phyloP scores from a whole-genome alignment of 805 yeast genomes.

The Barnettozyma californica region DNA sequence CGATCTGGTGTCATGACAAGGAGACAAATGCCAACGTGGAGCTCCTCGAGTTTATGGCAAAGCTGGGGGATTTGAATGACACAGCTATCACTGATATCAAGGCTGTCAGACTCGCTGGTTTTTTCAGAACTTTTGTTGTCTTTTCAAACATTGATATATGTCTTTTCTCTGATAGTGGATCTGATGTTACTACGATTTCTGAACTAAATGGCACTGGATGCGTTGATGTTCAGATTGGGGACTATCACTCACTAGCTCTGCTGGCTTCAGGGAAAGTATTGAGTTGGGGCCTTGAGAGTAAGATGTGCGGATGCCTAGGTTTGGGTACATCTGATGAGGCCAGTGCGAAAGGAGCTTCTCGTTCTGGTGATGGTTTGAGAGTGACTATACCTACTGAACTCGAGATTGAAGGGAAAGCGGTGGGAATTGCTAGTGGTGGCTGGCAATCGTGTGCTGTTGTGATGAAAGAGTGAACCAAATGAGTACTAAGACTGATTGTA shows the following conservation, averaged over 20 bases:
- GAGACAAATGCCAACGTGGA: constrained; percentile 18
- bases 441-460: constrained; percentile 75
- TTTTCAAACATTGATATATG: constrained; percentile 44
- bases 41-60: constrained; percentile 29
- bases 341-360: constrained; percentile 14
- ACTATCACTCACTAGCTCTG: constrained; percentile 65
- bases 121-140: constrained; percentile 47
- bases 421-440: constrained; percentile 59
- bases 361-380: constrained; percentile 25
- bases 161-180: constrained; percentile 16
- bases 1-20: constrained; percentile 21
- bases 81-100: constrained; percentile 22
- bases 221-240: constrained; percentile 60
- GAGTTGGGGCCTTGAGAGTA: constrained; percentile 66
- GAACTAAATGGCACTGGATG: constrained; percentile 45
- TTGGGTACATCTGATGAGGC: constrained; percentile 37
- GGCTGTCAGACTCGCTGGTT: constrained; percentile 50
- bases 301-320: constrained; percentile 66
- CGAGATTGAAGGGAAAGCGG: constrained; percentile 23
- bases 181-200: constrained; percentile 31
- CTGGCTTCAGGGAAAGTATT: constrained; percentile 49
- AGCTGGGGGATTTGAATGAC: constrained; percentile 23
- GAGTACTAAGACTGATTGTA: not conserved
- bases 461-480: constrained; percentile 4
- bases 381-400: constrained; percentile 41